Base-by-base conservation (phyloP, 495 filamentous ascomycete species). In the Penicillium odoratum region DNA sequence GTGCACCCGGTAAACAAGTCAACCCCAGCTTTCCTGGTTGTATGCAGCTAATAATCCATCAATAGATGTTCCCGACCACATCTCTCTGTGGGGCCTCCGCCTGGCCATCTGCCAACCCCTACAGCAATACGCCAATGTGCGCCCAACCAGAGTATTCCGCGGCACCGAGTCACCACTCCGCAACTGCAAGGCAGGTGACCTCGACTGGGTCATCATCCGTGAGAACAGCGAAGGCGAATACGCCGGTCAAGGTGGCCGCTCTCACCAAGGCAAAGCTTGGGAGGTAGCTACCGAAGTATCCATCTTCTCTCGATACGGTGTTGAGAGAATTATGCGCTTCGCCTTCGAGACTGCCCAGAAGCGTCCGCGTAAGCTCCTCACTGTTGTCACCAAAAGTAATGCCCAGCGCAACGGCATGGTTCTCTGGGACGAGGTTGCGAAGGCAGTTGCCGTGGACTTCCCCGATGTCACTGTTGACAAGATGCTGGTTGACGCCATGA, bases 401-500 rank as follows among this genome's bases (percentile, higher is more conserved):
- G 81, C 82, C 0, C 80, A 83, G 73, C 70, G 80, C 3, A 79
- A 82, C 59, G 82, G 82, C 0, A 78, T 85, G 79, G 82, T 85
- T 13, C 62, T 83, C 18, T 83, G 82, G 81, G 82, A 85, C 66
- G 74, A 80, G 59, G 72, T 83, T 11, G 80, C 80, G 6, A 64
- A 66, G 45, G 55, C 64, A 5, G 74, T 83, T 18, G 74, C 74
- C 1, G 62, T 53, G 57, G 78, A 83, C 3, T 85, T 78, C 59
- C 81, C 80, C 7, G 77, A 82, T 57, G 81, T 83, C 26, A 72
- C 74, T 53, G 66, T 73, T 26, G 81, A 84, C 49, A 85, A 82
- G 68, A 84, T 84, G 81, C 68, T 84, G 26, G 82, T 85, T 45
- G 82, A 85, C 68, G 81, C 82, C 15, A 84, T 84, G 82, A 85